A percentile compares a stretch with the other conserved stretches of the same genome.
phyloP scores from a whole-genome alignment of 345 rosid species.

The Sisymbrium irio region DNA sequence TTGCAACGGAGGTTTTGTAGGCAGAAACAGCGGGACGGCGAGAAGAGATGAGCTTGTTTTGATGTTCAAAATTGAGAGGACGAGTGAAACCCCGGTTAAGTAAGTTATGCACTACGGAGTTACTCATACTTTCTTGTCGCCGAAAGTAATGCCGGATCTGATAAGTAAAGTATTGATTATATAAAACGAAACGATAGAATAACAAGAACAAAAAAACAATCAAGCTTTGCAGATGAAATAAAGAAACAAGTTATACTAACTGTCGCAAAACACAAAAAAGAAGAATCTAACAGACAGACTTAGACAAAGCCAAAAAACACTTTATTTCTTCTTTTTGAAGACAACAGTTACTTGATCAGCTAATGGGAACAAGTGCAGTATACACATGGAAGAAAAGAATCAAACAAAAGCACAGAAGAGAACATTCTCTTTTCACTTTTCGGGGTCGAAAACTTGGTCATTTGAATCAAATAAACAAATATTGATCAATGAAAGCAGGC shows the following conservation, averaged over 20 bases:
- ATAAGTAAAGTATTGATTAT: slow-evolving; percentile 23
- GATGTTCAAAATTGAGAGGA: slow-evolving; percentile 57
- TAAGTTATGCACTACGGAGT: slow-evolving; percentile 50
- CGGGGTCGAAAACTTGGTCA: background rate
- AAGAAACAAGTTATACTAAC: slow-evolving; percentile 14
- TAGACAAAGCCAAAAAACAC: background rate
- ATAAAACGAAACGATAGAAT: background rate
- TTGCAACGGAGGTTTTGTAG: slow-evolving; percentile 43
- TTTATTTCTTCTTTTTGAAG: background rate
- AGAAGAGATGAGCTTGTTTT: slow-evolving; percentile 50
- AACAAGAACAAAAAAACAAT: background rate
- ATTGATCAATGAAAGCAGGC: background rate
- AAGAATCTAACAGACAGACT: background rate
- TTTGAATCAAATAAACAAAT: background rate
- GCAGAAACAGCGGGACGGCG: slow-evolving; percentile 46
- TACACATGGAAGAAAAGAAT: slow-evolving; percentile 22
- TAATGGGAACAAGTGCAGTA: slow-evolving; percentile 12
- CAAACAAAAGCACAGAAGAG: background rate
- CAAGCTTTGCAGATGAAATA: slow-evolving; percentile 6
- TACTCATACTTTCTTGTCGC: slow-evolving; percentile 63
- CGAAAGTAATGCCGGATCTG: slow-evolving; percentile 36
- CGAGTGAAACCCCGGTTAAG: slow-evolving; percentile 59
- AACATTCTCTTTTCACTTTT: background rate
- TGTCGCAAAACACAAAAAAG: background rate
- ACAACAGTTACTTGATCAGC: slow-evolving; percentile 2